These are phyloP conservation scores for Plasmopara halstedii DNA, from an alignment of 352 stramenopile species.

Conservation along the genomic window DNA sequence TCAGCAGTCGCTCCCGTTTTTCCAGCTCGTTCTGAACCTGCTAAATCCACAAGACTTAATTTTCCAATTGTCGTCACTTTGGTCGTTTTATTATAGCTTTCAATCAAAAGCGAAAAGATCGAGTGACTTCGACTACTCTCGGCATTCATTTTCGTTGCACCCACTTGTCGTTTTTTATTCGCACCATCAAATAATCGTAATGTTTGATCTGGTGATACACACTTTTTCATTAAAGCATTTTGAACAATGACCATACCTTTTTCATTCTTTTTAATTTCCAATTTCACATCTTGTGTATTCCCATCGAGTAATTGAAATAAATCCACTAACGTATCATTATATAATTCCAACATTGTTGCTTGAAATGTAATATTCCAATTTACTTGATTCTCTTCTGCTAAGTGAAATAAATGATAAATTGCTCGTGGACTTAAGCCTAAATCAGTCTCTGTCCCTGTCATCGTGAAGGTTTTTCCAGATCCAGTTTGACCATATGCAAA, in stretches of 20 bases:
- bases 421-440: slow-evolving; percentile 80
- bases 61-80: slow-evolving; percentile 77
- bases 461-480: slow-evolving; percentile 92
- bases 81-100: slow-evolving; percentile 86
- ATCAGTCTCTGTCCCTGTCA: slow-evolving; percentile 69
- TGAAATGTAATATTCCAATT: slow-evolving; percentile 68
- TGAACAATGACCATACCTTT: slow-evolving; percentile 90
- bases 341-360: slow-evolving; percentile 90
- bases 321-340: slow-evolving; percentile 89
- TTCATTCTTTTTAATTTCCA: slow-evolving; percentile 92
- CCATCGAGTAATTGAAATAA: slow-evolving; percentile 70
- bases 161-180: slow-evolving; percentile 86
- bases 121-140: slow-evolving; percentile 87
- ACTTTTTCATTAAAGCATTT: slow-evolving; percentile 76
- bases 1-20: slow-evolving; percentile 84
- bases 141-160: slow-evolving; percentile 90
- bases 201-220: slow-evolving; percentile 59
- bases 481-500: slow-evolving; percentile 93
- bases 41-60: slow-evolving; percentile 84
- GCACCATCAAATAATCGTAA: slow-evolving; percentile 81
- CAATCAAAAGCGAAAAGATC: slow-evolving; percentile 83
- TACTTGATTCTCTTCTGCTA: slow-evolving; percentile 41
- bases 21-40: slow-evolving; percentile 78
- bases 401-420: slow-evolving; percentile 81
- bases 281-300: slow-evolving; percentile 49